These are phyloP conservation scores for Echria macrotheca DNA, from an alignment of 495 filamentous ascomycete species.

Conservation along the genomic window DNA sequence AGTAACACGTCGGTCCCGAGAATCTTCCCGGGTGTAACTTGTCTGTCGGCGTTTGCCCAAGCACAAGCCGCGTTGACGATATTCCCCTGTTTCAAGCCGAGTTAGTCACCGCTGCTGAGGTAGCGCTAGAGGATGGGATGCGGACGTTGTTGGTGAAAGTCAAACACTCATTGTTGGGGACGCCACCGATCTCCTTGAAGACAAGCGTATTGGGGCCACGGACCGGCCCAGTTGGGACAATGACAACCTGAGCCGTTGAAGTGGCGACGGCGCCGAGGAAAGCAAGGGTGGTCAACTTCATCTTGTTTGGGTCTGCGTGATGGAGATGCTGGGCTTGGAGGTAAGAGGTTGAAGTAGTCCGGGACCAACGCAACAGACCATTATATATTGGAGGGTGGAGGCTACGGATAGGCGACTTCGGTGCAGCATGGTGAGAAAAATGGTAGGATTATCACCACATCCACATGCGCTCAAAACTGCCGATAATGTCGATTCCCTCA, in stretches of 20 bases:
- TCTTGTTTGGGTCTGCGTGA: background rate
- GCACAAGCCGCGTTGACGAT: constrained; percentile 32
- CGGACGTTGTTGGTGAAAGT: constrained; percentile 32
- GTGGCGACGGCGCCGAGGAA: constrained; percentile 8
- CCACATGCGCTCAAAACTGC: background rate
- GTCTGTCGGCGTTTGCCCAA: constrained; percentile 25
- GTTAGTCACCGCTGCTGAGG: background rate
- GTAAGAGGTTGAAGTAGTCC: background rate
- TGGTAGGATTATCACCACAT: too few relatives aligned
- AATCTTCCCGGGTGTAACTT: constrained; percentile 28
- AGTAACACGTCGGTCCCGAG: constrained; percentile 19
- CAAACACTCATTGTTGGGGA: constrained; percentile 28
- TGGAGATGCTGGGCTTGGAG: background rate
- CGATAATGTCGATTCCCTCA: background rate
- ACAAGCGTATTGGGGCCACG: constrained; percentile 21
- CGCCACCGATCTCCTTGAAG: constrained; percentile 25
- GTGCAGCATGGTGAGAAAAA: background rate
- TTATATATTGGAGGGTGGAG: background rate
- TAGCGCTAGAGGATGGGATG: background rate
- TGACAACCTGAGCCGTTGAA: constrained; percentile 10
- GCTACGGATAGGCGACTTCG: background rate
- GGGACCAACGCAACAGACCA: background rate
- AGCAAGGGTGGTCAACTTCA: constrained; percentile 16
- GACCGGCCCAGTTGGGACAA: constrained; percentile 7
- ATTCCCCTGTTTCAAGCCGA: constrained; percentile 19